Evolutionary conservation across 257 asterid species (phyloP).

Genomic region (Verbena officinalis): DNA sequence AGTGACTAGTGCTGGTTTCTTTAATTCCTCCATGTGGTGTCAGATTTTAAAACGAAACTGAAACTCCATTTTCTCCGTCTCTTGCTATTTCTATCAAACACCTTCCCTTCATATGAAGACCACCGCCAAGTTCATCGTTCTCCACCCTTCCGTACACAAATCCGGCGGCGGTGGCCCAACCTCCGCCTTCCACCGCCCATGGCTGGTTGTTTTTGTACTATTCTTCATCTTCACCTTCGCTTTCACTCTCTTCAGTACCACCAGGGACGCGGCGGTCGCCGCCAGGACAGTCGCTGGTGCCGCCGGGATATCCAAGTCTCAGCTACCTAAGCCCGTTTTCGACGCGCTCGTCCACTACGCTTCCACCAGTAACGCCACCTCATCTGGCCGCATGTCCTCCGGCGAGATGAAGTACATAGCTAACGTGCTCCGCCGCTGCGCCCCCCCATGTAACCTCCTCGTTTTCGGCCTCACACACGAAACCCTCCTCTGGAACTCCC

Average conservation of each 20-base stretch:
- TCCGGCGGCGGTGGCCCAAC: constrained; percentile 38
- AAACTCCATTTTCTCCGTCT: neutral
- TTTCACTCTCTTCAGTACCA: constrained; percentile 60
- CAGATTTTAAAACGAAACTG: constrained; percentile 15
- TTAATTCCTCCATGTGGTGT: constrained; percentile 28
- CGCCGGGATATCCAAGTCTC: constrained; percentile 22
- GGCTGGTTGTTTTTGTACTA: constrained; percentile 48
- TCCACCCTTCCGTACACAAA: constrained; percentile 65
- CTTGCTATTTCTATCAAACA: constrained; percentile 25
- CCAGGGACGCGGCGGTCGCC: constrained; percentile 41
- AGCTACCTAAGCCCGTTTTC: constrained; percentile 45
- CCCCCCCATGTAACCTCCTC: constrained; percentile 70
- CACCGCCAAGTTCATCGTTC: constrained; percentile 62
- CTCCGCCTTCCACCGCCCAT: constrained; percentile 52
- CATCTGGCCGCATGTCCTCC: constrained; percentile 51
- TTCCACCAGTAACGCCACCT: constrained; percentile 40
- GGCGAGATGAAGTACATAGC: constrained; percentile 57
- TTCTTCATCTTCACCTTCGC: constrained; percentile 62
- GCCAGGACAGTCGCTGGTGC: constrained; percentile 11
- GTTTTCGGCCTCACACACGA: constrained; percentile 82
- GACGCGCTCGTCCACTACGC: constrained; percentile 85
- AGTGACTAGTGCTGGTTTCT: constrained; percentile 26
- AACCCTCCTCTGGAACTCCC: constrained; percentile 73
- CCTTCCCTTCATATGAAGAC: constrained; percentile 54
- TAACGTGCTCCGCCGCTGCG: constrained; percentile 62